These are phyloP conservation scores for Camelina sativa DNA, from an alignment of 345 rosid species.

Conservation along the genomic window DNA sequence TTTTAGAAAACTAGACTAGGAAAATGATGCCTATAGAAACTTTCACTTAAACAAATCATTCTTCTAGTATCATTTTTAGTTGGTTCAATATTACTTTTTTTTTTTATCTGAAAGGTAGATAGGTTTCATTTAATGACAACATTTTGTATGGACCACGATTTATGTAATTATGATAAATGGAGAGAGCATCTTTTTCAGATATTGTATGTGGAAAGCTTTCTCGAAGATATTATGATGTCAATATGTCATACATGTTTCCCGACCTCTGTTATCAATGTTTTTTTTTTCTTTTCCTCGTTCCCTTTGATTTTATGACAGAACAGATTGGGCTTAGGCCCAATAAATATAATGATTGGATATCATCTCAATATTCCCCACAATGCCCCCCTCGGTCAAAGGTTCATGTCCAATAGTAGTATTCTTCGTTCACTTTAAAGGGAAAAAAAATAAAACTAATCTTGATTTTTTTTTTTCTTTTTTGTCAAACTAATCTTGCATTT, in stretches of 20 bases:
- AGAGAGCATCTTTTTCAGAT: constrained; percentile 43
- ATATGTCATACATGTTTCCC: constrained; percentile 38
- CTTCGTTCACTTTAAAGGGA: too few relatives aligned
- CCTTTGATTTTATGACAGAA: too few relatives aligned
- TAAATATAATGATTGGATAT: too few relatives aligned
- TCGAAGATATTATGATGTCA: constrained; percentile 20
- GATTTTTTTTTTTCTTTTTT: too few relatives aligned
- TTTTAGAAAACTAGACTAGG: background rate
- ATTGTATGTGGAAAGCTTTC: constrained; percentile 31
- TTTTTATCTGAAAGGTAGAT: background rate
- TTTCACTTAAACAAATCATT: background rate
- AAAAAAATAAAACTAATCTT: too few relatives aligned
- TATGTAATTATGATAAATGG: background rate
- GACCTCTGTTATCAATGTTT: constrained; percentile 6
- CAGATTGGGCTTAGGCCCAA: too few relatives aligned
- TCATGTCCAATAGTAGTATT: too few relatives aligned
- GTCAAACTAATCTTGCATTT: too few relatives aligned
- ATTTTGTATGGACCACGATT: background rate
- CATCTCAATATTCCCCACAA: too few relatives aligned
- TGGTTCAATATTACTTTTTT: background rate
- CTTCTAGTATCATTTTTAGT: background rate
- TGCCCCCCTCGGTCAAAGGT: too few relatives aligned
- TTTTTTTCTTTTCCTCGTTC: too few relatives aligned
- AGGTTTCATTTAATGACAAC: background rate
- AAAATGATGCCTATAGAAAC: too few relatives aligned